Conservation (phyloP, 1,284 basidiomycete genomes). For the Hortiboletus rubellus region DNA sequence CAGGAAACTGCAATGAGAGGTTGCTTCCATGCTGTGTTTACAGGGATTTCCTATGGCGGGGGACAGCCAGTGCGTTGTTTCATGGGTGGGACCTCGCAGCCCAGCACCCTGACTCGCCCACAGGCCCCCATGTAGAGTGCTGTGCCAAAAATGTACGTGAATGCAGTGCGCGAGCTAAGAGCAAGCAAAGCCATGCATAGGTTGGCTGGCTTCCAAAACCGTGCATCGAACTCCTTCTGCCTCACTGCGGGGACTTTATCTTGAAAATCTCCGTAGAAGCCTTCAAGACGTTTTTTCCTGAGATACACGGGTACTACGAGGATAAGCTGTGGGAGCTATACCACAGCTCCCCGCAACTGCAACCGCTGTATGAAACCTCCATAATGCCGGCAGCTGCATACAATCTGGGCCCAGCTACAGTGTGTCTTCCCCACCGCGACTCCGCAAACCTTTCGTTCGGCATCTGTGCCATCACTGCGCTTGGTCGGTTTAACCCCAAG, state of each 20-base stretch:
- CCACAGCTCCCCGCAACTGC: accelerated
- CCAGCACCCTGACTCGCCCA: too few relatives aligned
- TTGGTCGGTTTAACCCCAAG: constrained; percentile 2
- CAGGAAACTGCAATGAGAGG: too few relatives aligned
- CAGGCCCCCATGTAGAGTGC: not conserved
- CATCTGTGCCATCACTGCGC: constrained; percentile 12
- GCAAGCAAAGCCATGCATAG: not conserved
- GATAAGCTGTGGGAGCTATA: not conserved
- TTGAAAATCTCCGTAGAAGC: not conserved
- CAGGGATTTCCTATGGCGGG: not conserved
- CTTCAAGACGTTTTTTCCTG: constrained; percentile 3
- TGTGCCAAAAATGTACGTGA: not conserved
- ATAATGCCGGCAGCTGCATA: constrained; percentile 9
- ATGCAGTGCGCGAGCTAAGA: accelerated
- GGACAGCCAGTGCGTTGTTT: not conserved
- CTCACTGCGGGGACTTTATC: too few relatives aligned
- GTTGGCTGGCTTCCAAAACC: not conserved
- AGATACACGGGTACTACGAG: constrained; percentile 1
- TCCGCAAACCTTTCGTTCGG: constrained; percentile 11
- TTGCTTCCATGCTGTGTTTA: too few relatives aligned
- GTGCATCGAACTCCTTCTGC: not conserved
- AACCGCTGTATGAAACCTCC: not conserved
- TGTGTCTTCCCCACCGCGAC: not conserved
- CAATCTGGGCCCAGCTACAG: constrained; percentile 2
- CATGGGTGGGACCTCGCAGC: too few relatives aligned